Percentiles rank a stretch among this genome's conserved stretches.
Conservation (phyloP, 768 basidiomycete genomes). For the Fibroporia radiculosa region DNA sequence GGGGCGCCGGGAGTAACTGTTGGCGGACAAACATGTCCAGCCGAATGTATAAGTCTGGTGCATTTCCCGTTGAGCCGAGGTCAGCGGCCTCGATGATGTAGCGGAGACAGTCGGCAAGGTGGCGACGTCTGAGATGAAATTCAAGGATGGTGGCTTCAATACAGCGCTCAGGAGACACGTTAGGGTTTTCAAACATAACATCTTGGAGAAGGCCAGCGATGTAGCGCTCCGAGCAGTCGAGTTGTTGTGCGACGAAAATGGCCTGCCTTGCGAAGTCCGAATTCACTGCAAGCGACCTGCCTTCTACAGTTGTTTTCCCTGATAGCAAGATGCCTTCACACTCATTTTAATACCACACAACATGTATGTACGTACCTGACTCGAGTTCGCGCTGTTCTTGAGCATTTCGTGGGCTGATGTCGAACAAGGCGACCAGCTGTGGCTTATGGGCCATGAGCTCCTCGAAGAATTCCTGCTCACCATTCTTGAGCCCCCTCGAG, state of each 20-base stretch:
- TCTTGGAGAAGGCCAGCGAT: constrained; percentile 61
- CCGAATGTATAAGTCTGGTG: constrained; percentile 42
- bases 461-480: constrained; percentile 72
- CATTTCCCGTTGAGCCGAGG: constrained; percentile 33
- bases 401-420: constrained; percentile 52
- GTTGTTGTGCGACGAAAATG: constrained; percentile 72
- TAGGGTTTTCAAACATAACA: constrained; percentile 57
- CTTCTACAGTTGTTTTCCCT: constrained; percentile 64
- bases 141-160: constrained; percentile 61
- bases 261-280: constrained; percentile 72
- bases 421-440: constrained; percentile 54
- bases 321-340: neutral
- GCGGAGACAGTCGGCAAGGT: constrained; percentile 63
- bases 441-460: constrained; percentile 61
- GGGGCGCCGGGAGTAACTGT: constrained; percentile 41
- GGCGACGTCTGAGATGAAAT: constrained; percentile 62
- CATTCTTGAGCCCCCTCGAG: constrained; percentile 36
- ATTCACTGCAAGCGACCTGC: constrained; percentile 66
- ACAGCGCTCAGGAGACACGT: constrained; percentile 45
- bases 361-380: constrained; percentile 36
- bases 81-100: constrained; percentile 62
- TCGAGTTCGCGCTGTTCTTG: constrained; percentile 70
- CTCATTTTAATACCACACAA: neutral
- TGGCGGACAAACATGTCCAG: constrained; percentile 47
- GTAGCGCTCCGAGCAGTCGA: constrained; percentile 78